Evolutionary conservation across 768 basidiomycete genomes (phyloP).

Genomic region (Austroboletus festivus): DNA sequence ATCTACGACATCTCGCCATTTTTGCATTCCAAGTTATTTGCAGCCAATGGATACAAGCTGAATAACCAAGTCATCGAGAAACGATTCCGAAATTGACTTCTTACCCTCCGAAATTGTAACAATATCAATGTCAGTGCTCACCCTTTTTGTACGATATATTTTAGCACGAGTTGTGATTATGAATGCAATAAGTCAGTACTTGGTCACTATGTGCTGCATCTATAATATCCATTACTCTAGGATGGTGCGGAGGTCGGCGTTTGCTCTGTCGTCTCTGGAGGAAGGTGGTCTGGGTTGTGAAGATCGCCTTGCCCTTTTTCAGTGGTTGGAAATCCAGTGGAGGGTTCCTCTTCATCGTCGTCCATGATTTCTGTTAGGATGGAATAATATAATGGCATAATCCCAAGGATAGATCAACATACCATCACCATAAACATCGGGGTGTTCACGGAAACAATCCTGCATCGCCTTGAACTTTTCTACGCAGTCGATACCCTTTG

Average conservation of each 20-base stretch:
- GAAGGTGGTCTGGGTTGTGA: constrained; percentile 1
- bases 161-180: constrained; percentile 30
- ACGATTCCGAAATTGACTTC: constrained; percentile 48
- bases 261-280: constrained; percentile 10
- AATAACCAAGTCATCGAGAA: constrained; percentile 68
- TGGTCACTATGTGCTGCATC: constrained; percentile 16
- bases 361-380: constrained; percentile 57
- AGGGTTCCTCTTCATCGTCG: constrained; percentile 51
- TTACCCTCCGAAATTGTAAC: constrained; percentile 2
- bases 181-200: constrained; percentile 26
- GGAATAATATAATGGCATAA: constrained; percentile 7
- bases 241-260: constrained; percentile 12
- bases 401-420: constrained; percentile 28
- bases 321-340: neutral
- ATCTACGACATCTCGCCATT: constrained; percentile 90
- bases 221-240: constrained; percentile 19
- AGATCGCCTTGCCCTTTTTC: constrained; percentile 9
- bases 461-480: constrained; percentile 99
- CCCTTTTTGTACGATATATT: constrained; percentile 17
- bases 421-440: constrained; percentile 96
- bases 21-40: constrained; percentile 79
- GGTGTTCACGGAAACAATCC: constrained; percentile 93
- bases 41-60: constrained; percentile 83
- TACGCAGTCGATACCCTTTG: constrained; percentile 96
- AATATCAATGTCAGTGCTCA: constrained; percentile 3